These are phyloP conservation scores for Proliferodiscus dingleyae DNA, from an alignment of 2,329 filamentous ascomycete genomes.

Conservation along the genomic window DNA sequence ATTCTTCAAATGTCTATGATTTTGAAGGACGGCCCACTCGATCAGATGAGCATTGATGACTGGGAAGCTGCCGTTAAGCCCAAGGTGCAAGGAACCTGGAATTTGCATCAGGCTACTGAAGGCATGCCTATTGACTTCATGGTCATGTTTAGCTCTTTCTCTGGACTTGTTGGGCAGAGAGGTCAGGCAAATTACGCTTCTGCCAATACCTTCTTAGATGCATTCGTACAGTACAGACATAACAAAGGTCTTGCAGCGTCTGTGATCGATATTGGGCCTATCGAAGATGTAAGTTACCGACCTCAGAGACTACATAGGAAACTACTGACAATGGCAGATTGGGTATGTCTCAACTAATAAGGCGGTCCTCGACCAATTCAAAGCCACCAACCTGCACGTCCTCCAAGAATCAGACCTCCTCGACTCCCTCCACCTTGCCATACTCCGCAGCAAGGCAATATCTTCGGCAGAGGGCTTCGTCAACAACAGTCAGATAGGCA, in stretches of 20 bases:
- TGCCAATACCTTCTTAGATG: slow-evolving; percentile 42
- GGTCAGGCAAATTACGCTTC: slow-evolving; percentile 33
- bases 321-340: too few species aligned
- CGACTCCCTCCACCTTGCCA: slow-evolving; percentile 4
- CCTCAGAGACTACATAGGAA: too few species aligned
- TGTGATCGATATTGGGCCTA: slow-evolving; percentile 47
- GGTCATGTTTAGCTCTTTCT: slow-evolving; percentile 33
- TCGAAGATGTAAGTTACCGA: slow-evolving; percentile 38
- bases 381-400: neutral
- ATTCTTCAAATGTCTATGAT: slow-evolving; percentile 30
- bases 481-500: slow-evolving; percentile 3
- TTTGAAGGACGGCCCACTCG: slow-evolving; percentile 25
- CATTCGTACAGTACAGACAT: slow-evolving; percentile 36
- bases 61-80: slow-evolving; percentile 32
- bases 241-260: slow-evolving; percentile 38
- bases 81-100: slow-evolving; percentile 28
- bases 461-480: neutral
- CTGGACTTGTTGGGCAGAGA: slow-evolving; percentile 29
- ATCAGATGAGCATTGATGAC: slow-evolving; percentile 34
- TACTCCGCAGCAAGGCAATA: neutral
- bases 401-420: slow-evolving; percentile 8
- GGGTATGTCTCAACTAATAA: slow-evolving; percentile 23
- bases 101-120: slow-evolving; percentile 11
- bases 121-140: slow-evolving; percentile 35
- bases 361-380: neutral